Evolutionary conservation across 2,329 filamentous ascomycete genomes (phyloP).

Genomic region (Penicillium vulpinum): DNA sequence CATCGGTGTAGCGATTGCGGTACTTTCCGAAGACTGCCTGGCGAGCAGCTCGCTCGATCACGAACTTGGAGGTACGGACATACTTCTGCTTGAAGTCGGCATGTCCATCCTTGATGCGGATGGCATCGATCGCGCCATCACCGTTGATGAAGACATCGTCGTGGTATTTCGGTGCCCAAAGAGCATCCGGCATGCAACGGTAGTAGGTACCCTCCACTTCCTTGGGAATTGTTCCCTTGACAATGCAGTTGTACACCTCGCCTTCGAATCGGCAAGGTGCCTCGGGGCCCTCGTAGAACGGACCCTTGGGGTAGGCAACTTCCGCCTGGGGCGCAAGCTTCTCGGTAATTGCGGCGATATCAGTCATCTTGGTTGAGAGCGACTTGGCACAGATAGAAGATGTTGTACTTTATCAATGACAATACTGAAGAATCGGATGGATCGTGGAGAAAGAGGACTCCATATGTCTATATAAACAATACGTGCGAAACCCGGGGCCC

Average conservation of each 20-base stretch:
- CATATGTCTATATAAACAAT: background rate
- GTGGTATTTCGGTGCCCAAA: background rate
- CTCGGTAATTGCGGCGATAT: background rate
- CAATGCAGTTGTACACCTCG: background rate
- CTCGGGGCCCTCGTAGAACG: background rate
- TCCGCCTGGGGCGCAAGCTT: background rate
- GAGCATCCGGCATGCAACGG: background rate
- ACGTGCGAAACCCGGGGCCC: background rate
- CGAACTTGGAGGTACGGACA: background rate
- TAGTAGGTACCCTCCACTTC: conserved; percentile 1
- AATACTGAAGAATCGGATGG: background rate
- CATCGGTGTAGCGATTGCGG: conserved; percentile 37
- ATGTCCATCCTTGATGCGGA: background rate
- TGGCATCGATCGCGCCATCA: background rate
- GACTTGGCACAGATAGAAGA: background rate
- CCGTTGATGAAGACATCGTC: background rate
- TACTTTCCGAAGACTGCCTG: background rate
- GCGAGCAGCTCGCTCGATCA: background rate
- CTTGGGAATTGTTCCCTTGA: background rate
- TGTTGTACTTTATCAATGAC: background rate
- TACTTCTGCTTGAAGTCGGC: background rate
- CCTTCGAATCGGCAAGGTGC: background rate
- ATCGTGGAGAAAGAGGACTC: background rate
- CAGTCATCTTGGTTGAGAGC: background rate
- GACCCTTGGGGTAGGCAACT: background rate